phyloP scores from a whole-genome alignment of 2,329 filamentous ascomycete genomes.

The Phaeosphaeriaceae sp. region DNA sequence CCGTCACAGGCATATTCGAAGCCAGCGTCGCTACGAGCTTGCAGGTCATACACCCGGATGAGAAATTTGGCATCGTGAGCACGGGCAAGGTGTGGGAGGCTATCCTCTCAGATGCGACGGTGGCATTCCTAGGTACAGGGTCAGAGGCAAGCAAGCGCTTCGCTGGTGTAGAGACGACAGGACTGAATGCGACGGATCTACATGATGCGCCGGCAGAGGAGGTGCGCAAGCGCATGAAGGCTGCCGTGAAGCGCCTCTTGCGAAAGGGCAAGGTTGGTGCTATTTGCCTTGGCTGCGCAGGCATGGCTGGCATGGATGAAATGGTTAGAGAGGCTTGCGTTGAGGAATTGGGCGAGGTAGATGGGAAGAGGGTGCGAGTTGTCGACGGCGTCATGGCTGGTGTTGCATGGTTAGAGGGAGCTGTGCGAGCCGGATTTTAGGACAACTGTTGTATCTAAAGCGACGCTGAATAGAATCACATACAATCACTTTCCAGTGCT shows the following conservation, averaged over 20 bases:
- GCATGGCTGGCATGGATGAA: conserved; percentile 85
- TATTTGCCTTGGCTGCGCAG: conserved; percentile 86
- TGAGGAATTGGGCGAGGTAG: conserved; percentile 67
- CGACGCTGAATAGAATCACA: not conserved
- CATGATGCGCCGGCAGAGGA: conserved; percentile 71
- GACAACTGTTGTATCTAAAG: not conserved
- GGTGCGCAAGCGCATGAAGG: conserved; percentile 70
- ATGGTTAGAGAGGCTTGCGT: conserved; percentile 74
- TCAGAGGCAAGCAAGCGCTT: conserved; percentile 61
- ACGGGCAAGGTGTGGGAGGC: conserved; percentile 85
- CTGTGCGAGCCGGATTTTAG: conserved; percentile 46
- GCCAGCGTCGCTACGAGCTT: conserved; percentile 74
- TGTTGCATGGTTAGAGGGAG: conserved; percentile 66
- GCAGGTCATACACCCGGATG: conserved; percentile 57
- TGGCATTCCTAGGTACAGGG: conserved; percentile 64
- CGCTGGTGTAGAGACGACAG: conserved; percentile 82
- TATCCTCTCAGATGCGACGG: conserved; percentile 72
- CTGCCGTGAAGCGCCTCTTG: conserved; percentile 73
- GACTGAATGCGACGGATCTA: conserved; percentile 79
- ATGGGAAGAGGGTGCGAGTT: conserved; percentile 68
- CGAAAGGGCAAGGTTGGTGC: conserved; percentile 64
- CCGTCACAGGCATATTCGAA: conserved; percentile 86
- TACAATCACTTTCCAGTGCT: not conserved
- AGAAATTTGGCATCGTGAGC: conserved; percentile 84
- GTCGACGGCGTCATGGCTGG: conserved; percentile 82